Percentiles rank a stretch among this genome's conserved stretches.
Evolutionary conservation across 768 basidiomycete species (phyloP).

Genomic region (Leccinellum luteum): DNA sequence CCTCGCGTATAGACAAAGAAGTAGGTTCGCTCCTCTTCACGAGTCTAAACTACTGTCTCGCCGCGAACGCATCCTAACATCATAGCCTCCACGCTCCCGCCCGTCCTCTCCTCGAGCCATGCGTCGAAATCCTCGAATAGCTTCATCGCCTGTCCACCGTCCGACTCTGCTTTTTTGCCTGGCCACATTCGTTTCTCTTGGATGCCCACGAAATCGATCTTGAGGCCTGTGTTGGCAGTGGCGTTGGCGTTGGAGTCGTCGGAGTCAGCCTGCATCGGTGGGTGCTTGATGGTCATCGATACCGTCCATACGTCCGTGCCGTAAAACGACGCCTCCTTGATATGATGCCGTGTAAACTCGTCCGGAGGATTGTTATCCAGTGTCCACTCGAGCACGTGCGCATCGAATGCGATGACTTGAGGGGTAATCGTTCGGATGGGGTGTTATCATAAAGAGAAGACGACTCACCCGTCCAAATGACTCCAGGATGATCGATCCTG

Average conservation of each 20-base stretch:
- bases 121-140: slow-evolving; percentile 73
- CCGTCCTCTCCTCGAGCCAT: slow-evolving; percentile 67
- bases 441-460: too few relatives aligned
- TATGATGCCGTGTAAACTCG: slow-evolving; percentile 76
- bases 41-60: slow-evolving; percentile 39
- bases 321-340: slow-evolving; percentile 90
- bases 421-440: neutral
- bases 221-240: slow-evolving; percentile 41
- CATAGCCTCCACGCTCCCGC: slow-evolving; percentile 64
- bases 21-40: neutral
- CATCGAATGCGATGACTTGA: slow-evolving; percentile 81
- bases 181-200: slow-evolving; percentile 88
- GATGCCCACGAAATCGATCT: slow-evolving; percentile 77
- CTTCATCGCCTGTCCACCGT: slow-evolving; percentile 59
- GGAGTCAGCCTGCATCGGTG: slow-evolving; percentile 11
- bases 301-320: slow-evolving; percentile 71
- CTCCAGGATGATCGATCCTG: slow-evolving; percentile 69
- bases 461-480: slow-evolving; percentile 81
- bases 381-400: too few relatives aligned
- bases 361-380: slow-evolving; percentile 76
- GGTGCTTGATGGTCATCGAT: slow-evolving; percentile 65
- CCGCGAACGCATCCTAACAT: slow-evolving; percentile 74
- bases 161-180: slow-evolving; percentile 50
- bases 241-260: too few relatives aligned
- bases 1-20: neutral